Evolutionary conservation across 176 grass and related monocot species (phyloP).

Genomic region (Eleusine coracana): DNA sequence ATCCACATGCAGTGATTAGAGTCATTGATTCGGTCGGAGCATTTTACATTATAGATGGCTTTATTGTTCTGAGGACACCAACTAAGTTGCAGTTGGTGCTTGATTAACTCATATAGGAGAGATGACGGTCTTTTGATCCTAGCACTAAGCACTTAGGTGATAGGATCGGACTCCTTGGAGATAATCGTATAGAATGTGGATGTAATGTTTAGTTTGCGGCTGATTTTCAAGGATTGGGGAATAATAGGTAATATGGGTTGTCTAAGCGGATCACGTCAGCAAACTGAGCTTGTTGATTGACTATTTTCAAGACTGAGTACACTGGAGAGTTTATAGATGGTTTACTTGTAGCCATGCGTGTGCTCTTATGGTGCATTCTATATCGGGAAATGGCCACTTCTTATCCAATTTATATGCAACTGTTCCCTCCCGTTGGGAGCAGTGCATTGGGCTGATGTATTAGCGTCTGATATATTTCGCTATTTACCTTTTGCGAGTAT

Average conservation of each 20-base stretch:
- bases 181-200: not conserved
- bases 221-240: not conserved
- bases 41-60: not conserved
- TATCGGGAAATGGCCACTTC: slow-evolving; percentile 10
- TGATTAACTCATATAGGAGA: not conserved
- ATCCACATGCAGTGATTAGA: slow-evolving; percentile 12
- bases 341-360: not conserved
- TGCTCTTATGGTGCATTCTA: not conserved
- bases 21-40: slow-evolving; percentile 4
- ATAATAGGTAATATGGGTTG: not conserved
- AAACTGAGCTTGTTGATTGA: not conserved
- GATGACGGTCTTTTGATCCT: not conserved
- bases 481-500: not conserved
- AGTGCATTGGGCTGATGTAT: not conserved
- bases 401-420: not conserved
- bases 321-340: not conserved
- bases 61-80: not conserved
- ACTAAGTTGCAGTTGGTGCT: not conserved
- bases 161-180: not conserved
- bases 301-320: not conserved
- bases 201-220: not conserved
- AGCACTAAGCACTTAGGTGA: not conserved
- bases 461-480: not conserved
- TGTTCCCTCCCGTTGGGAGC: slow-evolving; percentile 2
- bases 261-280: not conserved